Base-by-base conservation (phyloP, 192 early-diverging fungal genomes). In the Globomyces pollinis-pini region DNA sequence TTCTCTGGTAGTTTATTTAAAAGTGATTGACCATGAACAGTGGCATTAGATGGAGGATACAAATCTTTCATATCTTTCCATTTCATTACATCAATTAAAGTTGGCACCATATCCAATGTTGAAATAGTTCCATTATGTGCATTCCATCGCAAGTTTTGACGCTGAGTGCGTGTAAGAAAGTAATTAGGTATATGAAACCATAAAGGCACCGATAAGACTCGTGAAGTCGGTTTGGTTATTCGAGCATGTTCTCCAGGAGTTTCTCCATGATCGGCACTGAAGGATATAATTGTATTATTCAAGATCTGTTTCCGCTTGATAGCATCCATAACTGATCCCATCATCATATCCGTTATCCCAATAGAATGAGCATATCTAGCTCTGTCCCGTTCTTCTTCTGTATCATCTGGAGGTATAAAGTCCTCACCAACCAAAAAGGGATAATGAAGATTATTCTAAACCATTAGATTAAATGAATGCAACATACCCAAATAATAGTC, bases 171-270 rank as follows among this genome's bases (percentile, higher is more conserved):
- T 12, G 6, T 15, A 3, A 47, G 4, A 3, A 47, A 26, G 28
- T 47, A 47, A 26, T 47, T 26, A 2, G 44, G 44, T 4, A 47
- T 15, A 47, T 47, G 23, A 47, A 47, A 47, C 44, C 44, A 47
- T 15, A 47, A 26, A 26, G 44, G 44, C 16, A 47, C 44, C 28
- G 44, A 47, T 8, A 47, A 26, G 7, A 47, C 44, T 47, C 23
- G 28, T 12, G 44, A 47, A 3, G 21, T 26, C 12, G 44, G 23
- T 9, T 47, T 47, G 6, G 44, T 26, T 3, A 47, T 47, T 47
- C 44, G 3, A 26, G 23, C 44, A 26, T 47, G 44, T 26, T 20
- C 44, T 47, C 44, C 44, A 26, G 44, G 44, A 6, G 23, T 20
- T 26, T 47, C 44, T 20, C 44, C 44, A 1, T 47, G 44, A 26